phyloP scores from a whole-genome alignment of 768 basidiomycete genomes.

The Infundibulicybe gibba region DNA sequence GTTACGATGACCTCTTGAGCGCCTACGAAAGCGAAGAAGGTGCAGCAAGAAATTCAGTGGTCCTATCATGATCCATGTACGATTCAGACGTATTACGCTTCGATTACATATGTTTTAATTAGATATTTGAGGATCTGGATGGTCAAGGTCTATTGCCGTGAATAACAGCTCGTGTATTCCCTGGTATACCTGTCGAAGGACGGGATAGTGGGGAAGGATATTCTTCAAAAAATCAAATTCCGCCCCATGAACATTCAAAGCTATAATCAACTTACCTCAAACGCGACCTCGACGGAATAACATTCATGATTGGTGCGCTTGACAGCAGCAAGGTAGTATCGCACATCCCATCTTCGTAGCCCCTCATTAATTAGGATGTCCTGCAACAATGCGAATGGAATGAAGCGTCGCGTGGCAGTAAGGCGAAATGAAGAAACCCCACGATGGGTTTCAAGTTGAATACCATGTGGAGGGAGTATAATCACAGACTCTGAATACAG shows the following conservation, averaged over 20 bases:
- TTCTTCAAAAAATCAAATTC: constrained; percentile 38
- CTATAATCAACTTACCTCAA: constrained; percentile 40
- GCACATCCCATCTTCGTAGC: constrained; percentile 65
- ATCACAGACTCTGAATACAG: constrained; percentile 59
- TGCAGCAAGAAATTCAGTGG: constrained; percentile 7
- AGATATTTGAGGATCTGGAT: neutral
- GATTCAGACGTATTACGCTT: neutral
- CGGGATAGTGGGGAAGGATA: constrained; percentile 56
- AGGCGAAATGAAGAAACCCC: constrained; percentile 44
- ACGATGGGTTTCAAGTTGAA: constrained; percentile 71
- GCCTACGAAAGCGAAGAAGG: constrained; percentile 80
- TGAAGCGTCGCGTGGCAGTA: constrained; percentile 46
- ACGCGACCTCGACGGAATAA: constrained; percentile 49
- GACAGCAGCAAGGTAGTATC: constrained; percentile 60
- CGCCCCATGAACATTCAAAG: neutral
- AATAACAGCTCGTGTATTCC: constrained; percentile 50
- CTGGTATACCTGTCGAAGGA: constrained; percentile 57
- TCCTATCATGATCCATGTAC: constrained; percentile 9
- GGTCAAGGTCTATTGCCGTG: too few relatives aligned
- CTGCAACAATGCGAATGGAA: constrained; percentile 48
- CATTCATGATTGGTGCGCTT: constrained; percentile 22
- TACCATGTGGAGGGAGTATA: constrained; percentile 60
- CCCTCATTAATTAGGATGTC: constrained; percentile 78
- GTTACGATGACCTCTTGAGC: constrained; percentile 74
- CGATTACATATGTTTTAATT: neutral